Percentiles rank a stretch among this genome's conserved stretches.
Evolutionary conservation across 2,329 filamentous ascomycete species (phyloP).

Genomic region (Acrodontium crateriforme): DNA sequence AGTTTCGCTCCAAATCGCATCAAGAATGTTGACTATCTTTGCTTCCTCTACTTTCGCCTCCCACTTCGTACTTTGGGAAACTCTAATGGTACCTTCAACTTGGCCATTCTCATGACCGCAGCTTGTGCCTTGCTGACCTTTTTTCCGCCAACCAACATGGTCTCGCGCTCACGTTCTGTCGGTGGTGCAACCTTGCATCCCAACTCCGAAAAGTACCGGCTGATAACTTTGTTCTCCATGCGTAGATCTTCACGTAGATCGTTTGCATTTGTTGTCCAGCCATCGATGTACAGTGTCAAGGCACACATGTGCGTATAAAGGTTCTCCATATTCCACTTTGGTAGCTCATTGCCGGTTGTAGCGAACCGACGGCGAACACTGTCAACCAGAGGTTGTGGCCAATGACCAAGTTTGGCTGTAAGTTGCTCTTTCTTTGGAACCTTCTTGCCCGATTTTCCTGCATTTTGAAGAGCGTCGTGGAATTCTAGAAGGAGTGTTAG

Average conservation of each 20-base stretch:
- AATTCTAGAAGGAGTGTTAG: conserved; percentile 36
- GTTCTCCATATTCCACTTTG: conserved; percentile 58
- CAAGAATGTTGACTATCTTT: no score
- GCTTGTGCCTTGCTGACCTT: conserved; percentile 48
- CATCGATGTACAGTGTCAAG: conserved; percentile 57
- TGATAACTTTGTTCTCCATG: conserved; percentile 55
- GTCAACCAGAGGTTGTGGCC: conserved; percentile 50
- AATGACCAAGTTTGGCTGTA: conserved; percentile 38
- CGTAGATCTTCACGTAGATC: conserved; percentile 58
- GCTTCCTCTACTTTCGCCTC: conserved; percentile 9
- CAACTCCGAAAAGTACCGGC: conserved; percentile 61
- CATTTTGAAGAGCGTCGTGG: conserved; percentile 25
- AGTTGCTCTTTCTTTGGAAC: conserved; percentile 52
- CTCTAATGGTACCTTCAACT: conserved; percentile 61
- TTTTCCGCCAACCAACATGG: conserved; percentile 27
- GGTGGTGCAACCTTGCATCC: conserved; percentile 47
- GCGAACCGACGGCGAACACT: conserved; percentile 57
- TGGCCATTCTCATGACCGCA: conserved; percentile 49
- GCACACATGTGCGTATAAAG: conserved; percentile 61
- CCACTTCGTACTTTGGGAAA: conserved; percentile 52
- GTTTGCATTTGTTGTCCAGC: conserved; percentile 57
- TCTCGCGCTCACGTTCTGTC: conserved; percentile 31
- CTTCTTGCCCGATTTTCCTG: conserved; percentile 25
- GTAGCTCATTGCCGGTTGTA: conserved; percentile 41
- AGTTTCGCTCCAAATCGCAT: no score